Evolutionary conservation across 306 rosid species (phyloP).

Genomic region (Trichosanthes truncata): DNA sequence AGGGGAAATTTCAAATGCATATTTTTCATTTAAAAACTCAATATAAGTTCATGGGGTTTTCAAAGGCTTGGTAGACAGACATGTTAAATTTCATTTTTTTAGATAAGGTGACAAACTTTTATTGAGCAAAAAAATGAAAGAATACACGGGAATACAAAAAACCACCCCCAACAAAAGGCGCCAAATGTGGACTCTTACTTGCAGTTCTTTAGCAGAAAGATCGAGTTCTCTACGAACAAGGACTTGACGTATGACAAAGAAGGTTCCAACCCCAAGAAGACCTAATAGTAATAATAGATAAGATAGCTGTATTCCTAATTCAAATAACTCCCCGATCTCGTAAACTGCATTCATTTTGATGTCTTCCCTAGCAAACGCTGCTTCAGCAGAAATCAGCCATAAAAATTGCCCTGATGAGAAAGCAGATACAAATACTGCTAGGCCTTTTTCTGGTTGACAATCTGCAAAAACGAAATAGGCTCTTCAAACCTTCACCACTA

Average conservation of each 20-base stretch:
- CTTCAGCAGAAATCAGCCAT: conserved; percentile 42
- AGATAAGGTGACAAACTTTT: too few species aligned
- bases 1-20: background rate
- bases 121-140: too few species aligned
- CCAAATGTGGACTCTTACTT: conserved; percentile 32
- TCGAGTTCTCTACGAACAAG: conserved; percentile 96
- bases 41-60: background rate
- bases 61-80: background rate
- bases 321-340: conserved; percentile 75
- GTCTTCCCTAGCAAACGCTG: conserved; percentile 47
- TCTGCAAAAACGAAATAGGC: conserved; percentile 22
- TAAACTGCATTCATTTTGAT: conserved; percentile 44
- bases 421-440: conserved; percentile 35
- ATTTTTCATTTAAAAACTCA: background rate
- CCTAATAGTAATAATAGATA: conserved; percentile 59
- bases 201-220: conserved; percentile 97
- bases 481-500: conserved; percentile 18
- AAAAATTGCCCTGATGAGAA: conserved; percentile 48
- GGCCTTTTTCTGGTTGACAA: conserved; percentile 29
- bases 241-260: conserved; percentile 84
- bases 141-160: too few species aligned
- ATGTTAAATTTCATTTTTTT: background rate
- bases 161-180: too few species aligned
- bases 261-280: conserved; percentile 78
- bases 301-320: conserved; percentile 79